Percentiles rank a stretch among this genome's conserved stretches.
phyloP scores from a whole-genome alignment of 768 basidiomycete genomes.

The Pleurotus djamor region DNA sequence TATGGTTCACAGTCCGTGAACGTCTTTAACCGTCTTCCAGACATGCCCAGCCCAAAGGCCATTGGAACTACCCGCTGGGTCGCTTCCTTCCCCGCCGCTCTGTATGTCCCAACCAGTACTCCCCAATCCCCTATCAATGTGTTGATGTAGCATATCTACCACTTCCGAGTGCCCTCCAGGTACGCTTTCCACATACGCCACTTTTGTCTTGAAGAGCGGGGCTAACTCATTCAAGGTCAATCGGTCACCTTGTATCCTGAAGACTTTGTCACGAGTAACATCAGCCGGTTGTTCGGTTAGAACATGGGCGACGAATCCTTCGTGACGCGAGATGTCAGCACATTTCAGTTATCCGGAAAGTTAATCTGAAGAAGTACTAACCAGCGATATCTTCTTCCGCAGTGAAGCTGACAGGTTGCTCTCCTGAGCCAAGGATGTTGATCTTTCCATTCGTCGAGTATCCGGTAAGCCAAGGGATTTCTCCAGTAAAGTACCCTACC shows the following conservation, averaged over 20 bases:
- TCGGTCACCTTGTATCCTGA: conserved; percentile 34
- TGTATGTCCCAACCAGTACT: conserved; percentile 15
- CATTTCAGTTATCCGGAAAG: neutral
- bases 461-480: conserved; percentile 24
- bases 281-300: conserved; percentile 24
- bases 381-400: conserved; percentile 30
- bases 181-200: conserved; percentile 12
- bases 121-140: conserved; percentile 10
- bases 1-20: neutral
- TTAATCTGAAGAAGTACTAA: neutral
- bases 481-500: conserved; percentile 30
- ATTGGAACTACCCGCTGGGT: conserved; percentile 17
- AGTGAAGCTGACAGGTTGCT: conserved; percentile 23
- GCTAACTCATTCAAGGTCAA: conserved; percentile 20
- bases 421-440: conserved; percentile 26
- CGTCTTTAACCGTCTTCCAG: conserved; percentile 17
- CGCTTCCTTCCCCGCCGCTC: conserved; percentile 9
- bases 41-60: conserved; percentile 15
- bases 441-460: conserved; percentile 22
- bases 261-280: conserved; percentile 23
- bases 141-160: neutral
- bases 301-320: conserved; percentile 32
- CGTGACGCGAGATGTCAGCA: too few species aligned
- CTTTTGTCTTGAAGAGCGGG: conserved; percentile 15
- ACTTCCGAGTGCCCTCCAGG: conserved; percentile 3